Evolutionary conservation across 2,329 filamentous ascomycete genomes (phyloP), one percentile per base, ranked within the genome.

Genomic region (Aspergillus fischeri): DNA sequence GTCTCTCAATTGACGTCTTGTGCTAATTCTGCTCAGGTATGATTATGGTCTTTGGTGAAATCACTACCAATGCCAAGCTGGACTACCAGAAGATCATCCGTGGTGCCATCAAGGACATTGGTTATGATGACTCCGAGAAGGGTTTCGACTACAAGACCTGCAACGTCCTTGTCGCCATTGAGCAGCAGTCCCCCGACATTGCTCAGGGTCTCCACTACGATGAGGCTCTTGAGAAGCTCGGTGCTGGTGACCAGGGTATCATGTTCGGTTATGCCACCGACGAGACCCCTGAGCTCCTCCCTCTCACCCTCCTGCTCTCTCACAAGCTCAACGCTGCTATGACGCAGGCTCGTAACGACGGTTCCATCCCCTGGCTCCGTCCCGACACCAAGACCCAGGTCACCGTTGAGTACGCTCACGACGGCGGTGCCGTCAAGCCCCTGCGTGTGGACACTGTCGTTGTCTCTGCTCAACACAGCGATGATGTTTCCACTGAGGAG

Each of bases 211-310:
- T 99, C 57, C 91, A 97, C 85, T 96, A 96, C 79, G 94, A 99
- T 67, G 86, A 97, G 83, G 92, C 91, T 67, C 89, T 99, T 51
- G 94, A 99, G 87, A 88, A 96, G 81, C 88, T 99, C 65, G 94
- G 94, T 80, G 94, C 94, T 63, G 94, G 94, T 89, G 94, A 99
- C 81, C 94, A 99, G 85, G 94, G 94, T 84, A 97, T 99, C 85
- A 99, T 99, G 94, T 99, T 99, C 80, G 94, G 94, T 72, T 99
- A 99, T 85, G 94, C 94, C 78, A 96, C 94, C 72, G 94, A 99
- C 74, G 94, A 99, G 86, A 97, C 94, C 71, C 92, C 93, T 62
- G 94, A 99, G 83, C 86, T 96, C 70, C 90, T 97, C 76, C 94
- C 94, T 67, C 84, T 99, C 73, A 97, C 93, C 72, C 85, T 97